Conservation (phyloP, 2,329 filamentous ascomycete species). For the Colletotrichum sp. region DNA sequence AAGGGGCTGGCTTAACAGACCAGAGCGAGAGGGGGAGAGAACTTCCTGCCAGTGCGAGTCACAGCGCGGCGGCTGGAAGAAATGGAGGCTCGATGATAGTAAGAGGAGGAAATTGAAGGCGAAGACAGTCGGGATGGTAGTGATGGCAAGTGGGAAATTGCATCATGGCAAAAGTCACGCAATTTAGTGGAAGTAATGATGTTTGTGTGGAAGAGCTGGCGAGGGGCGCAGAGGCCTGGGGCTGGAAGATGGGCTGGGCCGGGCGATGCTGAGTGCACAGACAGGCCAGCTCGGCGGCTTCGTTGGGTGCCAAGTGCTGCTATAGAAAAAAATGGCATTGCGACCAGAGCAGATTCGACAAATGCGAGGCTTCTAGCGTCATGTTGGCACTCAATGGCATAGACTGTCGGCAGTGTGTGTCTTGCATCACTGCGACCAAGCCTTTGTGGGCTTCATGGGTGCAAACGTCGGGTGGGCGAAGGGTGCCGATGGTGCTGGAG, state of each 20-base stretch:
- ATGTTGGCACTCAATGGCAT: not conserved
- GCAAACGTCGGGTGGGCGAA: not conserved
- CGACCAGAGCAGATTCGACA: not conserved
- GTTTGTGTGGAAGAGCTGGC: not conserved
- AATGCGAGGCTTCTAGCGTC: not conserved
- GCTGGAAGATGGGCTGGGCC: not conserved
- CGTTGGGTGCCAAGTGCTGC: not conserved
- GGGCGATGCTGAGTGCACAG: not conserved
- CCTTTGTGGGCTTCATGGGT: too few species aligned
- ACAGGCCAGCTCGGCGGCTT: not conserved
- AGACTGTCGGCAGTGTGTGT: not conserved
- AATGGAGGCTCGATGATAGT: not conserved
- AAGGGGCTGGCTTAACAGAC: not conserved
- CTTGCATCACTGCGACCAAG: too few species aligned
- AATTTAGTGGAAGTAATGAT: not conserved
- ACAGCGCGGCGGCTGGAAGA: not conserved
- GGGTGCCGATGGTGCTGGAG: not conserved
- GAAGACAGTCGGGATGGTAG: not conserved
- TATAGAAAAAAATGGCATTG: not conserved
- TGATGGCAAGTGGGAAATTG: not conserved
- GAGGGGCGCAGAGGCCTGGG: not conserved
- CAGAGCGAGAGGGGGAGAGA: not conserved
- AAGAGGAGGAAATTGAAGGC: not conserved
- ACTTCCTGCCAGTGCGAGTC: not conserved
- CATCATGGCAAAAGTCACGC: not conserved